Percentiles rank a stretch among this genome's conserved stretches.
Conservation (phyloP, 176 grass and related monocot species). For the Microstegium vimineum region DNA sequence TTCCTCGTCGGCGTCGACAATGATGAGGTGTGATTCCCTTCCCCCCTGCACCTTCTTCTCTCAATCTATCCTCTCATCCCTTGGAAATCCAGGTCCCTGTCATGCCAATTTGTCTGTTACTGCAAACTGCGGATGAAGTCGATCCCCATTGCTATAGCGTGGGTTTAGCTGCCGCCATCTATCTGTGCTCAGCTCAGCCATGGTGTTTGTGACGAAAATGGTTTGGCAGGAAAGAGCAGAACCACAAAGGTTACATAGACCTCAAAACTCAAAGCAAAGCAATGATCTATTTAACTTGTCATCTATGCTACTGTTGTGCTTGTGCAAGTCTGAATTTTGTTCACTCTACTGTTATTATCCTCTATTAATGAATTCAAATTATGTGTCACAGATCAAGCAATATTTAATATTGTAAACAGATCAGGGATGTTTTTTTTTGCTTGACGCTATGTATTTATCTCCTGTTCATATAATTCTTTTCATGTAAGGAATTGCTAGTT, state of each 20-base stretch:
- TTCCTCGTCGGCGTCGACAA: slow-evolving; percentile 98
- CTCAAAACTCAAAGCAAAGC: background rate
- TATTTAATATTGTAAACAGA: background rate
- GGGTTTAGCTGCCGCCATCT: background rate
- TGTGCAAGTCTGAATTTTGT: background rate
- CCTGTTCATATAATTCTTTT: background rate
- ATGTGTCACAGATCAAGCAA: background rate
- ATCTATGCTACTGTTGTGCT: background rate
- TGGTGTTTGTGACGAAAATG: background rate
- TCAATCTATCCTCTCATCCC: background rate
- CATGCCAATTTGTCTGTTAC: background rate
- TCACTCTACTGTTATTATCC: background rate
- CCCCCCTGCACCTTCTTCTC: background rate
- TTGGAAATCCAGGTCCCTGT: background rate
- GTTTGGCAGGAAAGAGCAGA: background rate
- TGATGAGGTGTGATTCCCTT: slow-evolving; percentile 54
- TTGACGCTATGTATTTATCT: background rate
- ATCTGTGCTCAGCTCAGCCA: background rate
- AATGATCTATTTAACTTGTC: background rate
- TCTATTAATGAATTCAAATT: background rate
- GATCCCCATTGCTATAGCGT: background rate
- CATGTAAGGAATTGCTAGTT: background rate
- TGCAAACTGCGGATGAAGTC: background rate
- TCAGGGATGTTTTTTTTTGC: background rate
- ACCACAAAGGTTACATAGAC: background rate